These are phyloP conservation scores for Mollisia scopiformis DNA, from an alignment of 2,329 filamentous ascomycete genomes.

Conservation along the genomic window DNA sequence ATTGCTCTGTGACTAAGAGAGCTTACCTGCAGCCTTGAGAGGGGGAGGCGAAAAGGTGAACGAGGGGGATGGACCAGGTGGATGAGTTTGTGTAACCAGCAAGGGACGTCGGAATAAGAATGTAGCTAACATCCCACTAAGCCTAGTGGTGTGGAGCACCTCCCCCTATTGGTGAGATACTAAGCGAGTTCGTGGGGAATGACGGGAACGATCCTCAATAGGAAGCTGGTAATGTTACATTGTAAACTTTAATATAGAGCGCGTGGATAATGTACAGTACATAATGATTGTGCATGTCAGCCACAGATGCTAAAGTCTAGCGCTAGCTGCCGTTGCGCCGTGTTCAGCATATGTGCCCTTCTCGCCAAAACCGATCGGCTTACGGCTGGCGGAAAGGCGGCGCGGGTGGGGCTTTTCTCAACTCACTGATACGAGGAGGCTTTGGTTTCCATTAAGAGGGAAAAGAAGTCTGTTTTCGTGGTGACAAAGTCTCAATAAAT, in stretches of 20 bases:
- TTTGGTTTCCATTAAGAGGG: too few relatives aligned
- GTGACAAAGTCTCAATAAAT: too few relatives aligned
- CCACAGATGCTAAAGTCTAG: too few relatives aligned
- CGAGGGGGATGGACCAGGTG: not conserved
- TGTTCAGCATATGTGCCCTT: not conserved
- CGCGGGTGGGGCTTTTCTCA: not conserved
- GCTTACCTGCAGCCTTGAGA: not conserved
- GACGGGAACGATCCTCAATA: too few relatives aligned
- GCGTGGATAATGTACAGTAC: too few relatives aligned
- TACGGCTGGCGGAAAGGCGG: too few relatives aligned
- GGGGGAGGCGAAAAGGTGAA: not conserved
- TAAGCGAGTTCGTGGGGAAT: too few relatives aligned
- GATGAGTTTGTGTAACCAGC: not conserved
- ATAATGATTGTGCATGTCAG: too few relatives aligned
- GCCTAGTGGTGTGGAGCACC: not conserved
- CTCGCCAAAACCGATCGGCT: not conserved
- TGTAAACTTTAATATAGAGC: too few relatives aligned
- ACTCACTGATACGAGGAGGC: not conserved
- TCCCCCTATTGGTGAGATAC: not conserved
- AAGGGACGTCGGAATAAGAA: not conserved
- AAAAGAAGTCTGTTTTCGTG: too few relatives aligned
- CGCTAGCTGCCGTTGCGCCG: not conserved
- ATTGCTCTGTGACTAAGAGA: not conserved
- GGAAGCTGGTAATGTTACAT: not conserved
- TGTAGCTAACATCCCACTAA: not conserved